A percentile compares a stretch with the other conserved stretches of the same genome.
Conservation (phyloP, 805 yeast species). For the Yamadazyma akitaensis region DNA sequence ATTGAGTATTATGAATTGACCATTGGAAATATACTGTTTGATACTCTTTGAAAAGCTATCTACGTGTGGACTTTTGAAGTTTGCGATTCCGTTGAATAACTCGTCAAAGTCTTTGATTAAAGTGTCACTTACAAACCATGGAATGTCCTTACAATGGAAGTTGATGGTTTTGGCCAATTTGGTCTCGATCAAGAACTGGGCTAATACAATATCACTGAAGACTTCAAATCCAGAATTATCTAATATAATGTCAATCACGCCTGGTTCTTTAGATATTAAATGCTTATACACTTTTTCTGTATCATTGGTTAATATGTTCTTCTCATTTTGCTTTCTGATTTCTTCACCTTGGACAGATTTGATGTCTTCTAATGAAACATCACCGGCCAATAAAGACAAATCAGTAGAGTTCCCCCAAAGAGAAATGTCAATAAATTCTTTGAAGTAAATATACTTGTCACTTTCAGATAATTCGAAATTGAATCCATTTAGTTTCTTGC, state of each 20-base stretch:
- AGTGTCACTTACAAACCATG: conserved; percentile 98
- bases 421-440: conserved; percentile 82
- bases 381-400: conserved; percentile 81
- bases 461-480: conserved; percentile 26
- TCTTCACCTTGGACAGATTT: conserved; percentile 89
- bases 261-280: conserved; percentile 35
- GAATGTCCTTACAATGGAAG: conserved; percentile 84
- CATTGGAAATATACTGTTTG: conserved; percentile 14
- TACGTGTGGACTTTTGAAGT: conserved; percentile 23
- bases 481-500: conserved; percentile 51
- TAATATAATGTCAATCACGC: conserved; percentile 67
- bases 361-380: conserved; percentile 79
- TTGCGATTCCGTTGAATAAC: conserved; percentile 54
- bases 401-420: conserved; percentile 99
- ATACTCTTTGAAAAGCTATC: conserved; percentile 7
- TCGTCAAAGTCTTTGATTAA: conserved; percentile 73
- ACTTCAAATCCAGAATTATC: conserved; percentile 96
- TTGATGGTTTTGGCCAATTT: conserved; percentile 61
- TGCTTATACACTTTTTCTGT: conserved; percentile 64
- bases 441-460: conserved; percentile 58
- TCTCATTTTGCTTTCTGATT: conserved; percentile 76
- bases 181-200: conserved; percentile 52
- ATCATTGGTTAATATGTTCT: conserved; percentile 76
- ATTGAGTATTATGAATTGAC: conserved; percentile 32
- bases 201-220: conserved; percentile 41